phyloP scores from a whole-genome alignment of 140 eudicot genomes.

The Stevia rebaudiana region DNA sequence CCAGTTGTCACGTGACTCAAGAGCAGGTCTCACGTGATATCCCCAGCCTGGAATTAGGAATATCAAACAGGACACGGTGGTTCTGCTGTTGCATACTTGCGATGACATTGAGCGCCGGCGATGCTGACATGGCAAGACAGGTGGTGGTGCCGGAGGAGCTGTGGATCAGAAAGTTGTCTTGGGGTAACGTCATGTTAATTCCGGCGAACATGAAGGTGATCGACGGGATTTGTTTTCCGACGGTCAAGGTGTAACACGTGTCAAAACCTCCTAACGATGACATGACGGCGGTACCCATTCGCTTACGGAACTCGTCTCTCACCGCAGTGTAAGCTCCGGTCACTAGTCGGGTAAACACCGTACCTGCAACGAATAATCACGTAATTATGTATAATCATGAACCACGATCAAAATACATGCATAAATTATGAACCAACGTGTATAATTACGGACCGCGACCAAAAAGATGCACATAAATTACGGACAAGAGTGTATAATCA shows the following conservation, averaged over 20 bases:
- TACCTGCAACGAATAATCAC: constrained; percentile 35
- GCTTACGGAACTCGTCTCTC: constrained; percentile 53
- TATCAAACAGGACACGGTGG: constrained; percentile 67
- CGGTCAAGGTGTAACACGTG: constrained; percentile 71
- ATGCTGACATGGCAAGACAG: constrained; percentile 84
- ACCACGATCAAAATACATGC: no score
- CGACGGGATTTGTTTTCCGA: constrained; percentile 41
- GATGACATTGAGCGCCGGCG: constrained; percentile 68
- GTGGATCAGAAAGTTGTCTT: constrained; percentile 75
- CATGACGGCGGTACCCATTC: constrained; percentile 65
- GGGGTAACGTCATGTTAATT: constrained; percentile 62
- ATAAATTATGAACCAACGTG: no score
- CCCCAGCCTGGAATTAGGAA: constrained; percentile 68
- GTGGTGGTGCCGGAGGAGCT: constrained; percentile 56
- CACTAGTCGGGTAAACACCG: constrained; percentile 62
- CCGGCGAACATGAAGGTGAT: constrained; percentile 79
- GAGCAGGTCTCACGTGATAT: constrained; percentile 70
- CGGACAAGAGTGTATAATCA: no score
- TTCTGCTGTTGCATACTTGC: constrained; percentile 90
- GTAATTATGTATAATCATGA: no score
- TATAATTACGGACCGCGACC: no score
- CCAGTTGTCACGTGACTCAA: constrained; percentile 29
- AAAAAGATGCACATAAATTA: no score
- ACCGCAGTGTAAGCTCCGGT: constrained; percentile 68
- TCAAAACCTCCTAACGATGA: constrained; percentile 82